Evolutionary conservation across 2,329 filamentous ascomycete species (phyloP).

Genomic region (Cadophora sp.): DNA sequence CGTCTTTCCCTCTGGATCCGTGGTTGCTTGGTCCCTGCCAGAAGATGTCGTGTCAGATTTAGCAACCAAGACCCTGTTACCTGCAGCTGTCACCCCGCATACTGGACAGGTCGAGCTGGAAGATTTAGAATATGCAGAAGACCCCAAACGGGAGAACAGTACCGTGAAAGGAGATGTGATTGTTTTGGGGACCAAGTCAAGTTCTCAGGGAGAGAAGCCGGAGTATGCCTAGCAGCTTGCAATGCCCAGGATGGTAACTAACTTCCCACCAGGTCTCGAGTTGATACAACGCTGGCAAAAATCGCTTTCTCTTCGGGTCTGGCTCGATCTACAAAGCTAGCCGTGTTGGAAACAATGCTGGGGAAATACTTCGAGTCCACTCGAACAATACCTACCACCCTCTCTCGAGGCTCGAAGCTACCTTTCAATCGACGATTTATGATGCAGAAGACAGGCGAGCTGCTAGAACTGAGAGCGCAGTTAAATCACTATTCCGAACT

Average conservation of each 20-base stretch:
- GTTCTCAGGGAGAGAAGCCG: slow-evolving; percentile 49
- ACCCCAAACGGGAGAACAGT: slow-evolving; percentile 74
- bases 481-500: slow-evolving; percentile 97
- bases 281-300: slow-evolving; percentile 79
- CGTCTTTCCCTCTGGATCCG: slow-evolving; percentile 91
- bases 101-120: slow-evolving; percentile 79
- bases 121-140: slow-evolving; percentile 85
- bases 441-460: slow-evolving; percentile 89
- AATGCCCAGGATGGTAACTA: slow-evolving; percentile 4
- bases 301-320: slow-evolving; percentile 96
- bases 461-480: slow-evolving; percentile 87
- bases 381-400: slow-evolving; percentile 77
- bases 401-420: slow-evolving; percentile 70
- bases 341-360: slow-evolving; percentile 84
- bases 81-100: slow-evolving; percentile 79
- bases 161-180: slow-evolving; percentile 88
- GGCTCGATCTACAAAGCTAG: slow-evolving; percentile 90
- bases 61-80: slow-evolving; percentile 74
- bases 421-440: slow-evolving; percentile 79
- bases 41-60: slow-evolving; percentile 74
- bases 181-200: slow-evolving; percentile 78
- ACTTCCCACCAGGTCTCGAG: slow-evolving; percentile 36
- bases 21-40: slow-evolving; percentile 90
- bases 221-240: slow-evolving; percentile 27
- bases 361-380: slow-evolving; percentile 88